Conservation (phyloP, 441 rosid genomes). For the Euphorbia celastroides region DNA sequence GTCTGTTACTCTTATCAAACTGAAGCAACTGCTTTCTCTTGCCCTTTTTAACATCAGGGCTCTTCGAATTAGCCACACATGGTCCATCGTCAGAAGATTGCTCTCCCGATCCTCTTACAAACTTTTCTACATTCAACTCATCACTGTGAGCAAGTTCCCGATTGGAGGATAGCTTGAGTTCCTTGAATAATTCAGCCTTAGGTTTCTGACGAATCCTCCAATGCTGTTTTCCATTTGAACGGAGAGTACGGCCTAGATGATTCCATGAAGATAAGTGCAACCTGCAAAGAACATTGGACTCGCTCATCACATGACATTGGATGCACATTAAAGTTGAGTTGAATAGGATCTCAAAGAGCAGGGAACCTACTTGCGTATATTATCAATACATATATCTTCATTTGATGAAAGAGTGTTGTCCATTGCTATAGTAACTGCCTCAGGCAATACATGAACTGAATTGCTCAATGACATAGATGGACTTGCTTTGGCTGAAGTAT, state of each 20-base stretch:
- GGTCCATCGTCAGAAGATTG: too few species aligned
- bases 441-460: slow-evolving; percentile 31
- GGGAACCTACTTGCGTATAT: too few species aligned
- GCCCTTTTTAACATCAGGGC: too few species aligned
- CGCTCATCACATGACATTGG: slow-evolving; percentile 4
- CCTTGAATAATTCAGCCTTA: slow-evolving; percentile 52
- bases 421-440: slow-evolving; percentile 21
- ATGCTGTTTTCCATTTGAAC: slow-evolving; percentile 38
- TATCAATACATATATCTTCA: too few species aligned
- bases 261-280: too few species aligned
- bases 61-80: too few species aligned
- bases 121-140: slow-evolving; percentile 44
- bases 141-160: slow-evolving; percentile 35
- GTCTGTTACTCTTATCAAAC: too few species aligned
- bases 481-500: slow-evolving; percentile 28
- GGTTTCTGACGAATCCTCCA: slow-evolving; percentile 84
- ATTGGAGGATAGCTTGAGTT: slow-evolving; percentile 53
- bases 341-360: background rate
- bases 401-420: too few species aligned
- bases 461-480: slow-evolving; percentile 16
- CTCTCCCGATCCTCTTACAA: slow-evolving; percentile 38
- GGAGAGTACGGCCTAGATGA: slow-evolving; percentile 21
- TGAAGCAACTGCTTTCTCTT: too few species aligned
- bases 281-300: background rate
- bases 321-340: slow-evolving; percentile 8